Base-by-base conservation (phyloP, 108 stramenopile genomes). In the Schizochytrium sp. region DNA sequence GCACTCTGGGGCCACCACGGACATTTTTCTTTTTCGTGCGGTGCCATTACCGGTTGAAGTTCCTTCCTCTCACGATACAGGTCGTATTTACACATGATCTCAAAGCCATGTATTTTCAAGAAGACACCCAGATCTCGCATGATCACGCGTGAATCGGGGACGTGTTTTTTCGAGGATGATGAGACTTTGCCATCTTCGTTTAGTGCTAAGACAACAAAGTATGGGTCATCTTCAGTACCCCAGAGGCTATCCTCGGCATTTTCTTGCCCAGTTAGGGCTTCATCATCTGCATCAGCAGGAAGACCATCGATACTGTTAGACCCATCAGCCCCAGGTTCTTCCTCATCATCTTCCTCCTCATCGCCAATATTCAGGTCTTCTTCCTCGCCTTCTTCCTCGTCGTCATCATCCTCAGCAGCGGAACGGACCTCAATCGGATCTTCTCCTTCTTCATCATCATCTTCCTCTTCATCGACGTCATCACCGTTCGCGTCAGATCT, bases 1-100 rank as follows among this genome's bases (percentile, higher is more conserved):
- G 76, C 47, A 13, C 53, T 53, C 50, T 10, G 76, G 17, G 76
- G 76, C 47, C 47, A 83, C 76, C 76, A 83, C 15, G 76, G 76
- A 53, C 76, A 83, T 13, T 8, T 38, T 12, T 69, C 5, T 7
- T 44, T 38, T 15, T 38, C 64, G 64, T 0, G 7, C 5, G 64
- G 64, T 8, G 64, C 64, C 10, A 69, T 12, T 7, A 69, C 42
- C 10, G 64, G 64, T 7, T 15, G 64, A 38, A 69, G 15, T 7
- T 28, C 64, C 3, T 69, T 69, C 5, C 5, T 5, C 5, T 12
- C 12, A 7, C 40, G 15, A 69, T 28, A 69, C 5, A 69, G 64
- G 64, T 69, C 64, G 64, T 69, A 69, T 38, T 15, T 69, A 44
- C 64, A 69, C 2, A 69, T 69, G 28, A 69, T 15, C 12, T 69